Percentiles rank a stretch among this genome's conserved stretches.
phyloP scores from a whole-genome alignment of 176 grass and related monocot species.

The Oryza rufipogon region DNA sequence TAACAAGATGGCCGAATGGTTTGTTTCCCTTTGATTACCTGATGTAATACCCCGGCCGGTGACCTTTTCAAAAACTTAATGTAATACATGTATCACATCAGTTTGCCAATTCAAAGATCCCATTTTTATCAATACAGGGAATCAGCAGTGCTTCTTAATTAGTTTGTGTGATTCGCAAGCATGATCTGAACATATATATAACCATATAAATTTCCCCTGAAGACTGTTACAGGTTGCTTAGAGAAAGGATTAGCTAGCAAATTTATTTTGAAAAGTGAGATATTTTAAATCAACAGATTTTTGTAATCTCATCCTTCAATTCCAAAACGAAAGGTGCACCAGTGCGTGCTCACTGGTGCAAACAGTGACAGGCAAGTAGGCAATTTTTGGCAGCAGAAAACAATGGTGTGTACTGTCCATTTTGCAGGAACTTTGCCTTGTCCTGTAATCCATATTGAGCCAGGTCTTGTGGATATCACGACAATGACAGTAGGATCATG shows the following conservation, averaged over 20 bases:
- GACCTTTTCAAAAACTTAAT: neutral
- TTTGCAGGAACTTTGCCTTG: constrained; percentile 20
- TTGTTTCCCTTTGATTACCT: neutral
- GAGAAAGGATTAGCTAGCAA: neutral
- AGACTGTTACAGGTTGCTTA: neutral
- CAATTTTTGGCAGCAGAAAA: constrained; percentile 17
- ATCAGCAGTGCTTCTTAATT: neutral
- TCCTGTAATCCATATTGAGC: constrained; percentile 17
- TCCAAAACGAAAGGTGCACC: neutral
- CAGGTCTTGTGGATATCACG: constrained; percentile 44
- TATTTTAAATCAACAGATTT: neutral
- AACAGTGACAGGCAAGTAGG: neutral
- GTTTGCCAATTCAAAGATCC: neutral
- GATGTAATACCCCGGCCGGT: neutral
- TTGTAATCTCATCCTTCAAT: neutral
- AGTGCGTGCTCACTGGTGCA: neutral
- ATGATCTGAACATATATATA: neutral
- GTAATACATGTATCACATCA: neutral
- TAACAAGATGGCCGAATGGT: too few species aligned
- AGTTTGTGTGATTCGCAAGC: neutral
- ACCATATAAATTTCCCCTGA: neutral
- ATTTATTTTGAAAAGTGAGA: neutral
- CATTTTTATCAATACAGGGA: neutral
- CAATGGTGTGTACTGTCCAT: constrained; percentile 26
- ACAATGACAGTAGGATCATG: constrained; percentile 45